phyloP scores from a whole-genome alignment of 257 asterid genomes.

The Orobanche coerulescens region DNA sequence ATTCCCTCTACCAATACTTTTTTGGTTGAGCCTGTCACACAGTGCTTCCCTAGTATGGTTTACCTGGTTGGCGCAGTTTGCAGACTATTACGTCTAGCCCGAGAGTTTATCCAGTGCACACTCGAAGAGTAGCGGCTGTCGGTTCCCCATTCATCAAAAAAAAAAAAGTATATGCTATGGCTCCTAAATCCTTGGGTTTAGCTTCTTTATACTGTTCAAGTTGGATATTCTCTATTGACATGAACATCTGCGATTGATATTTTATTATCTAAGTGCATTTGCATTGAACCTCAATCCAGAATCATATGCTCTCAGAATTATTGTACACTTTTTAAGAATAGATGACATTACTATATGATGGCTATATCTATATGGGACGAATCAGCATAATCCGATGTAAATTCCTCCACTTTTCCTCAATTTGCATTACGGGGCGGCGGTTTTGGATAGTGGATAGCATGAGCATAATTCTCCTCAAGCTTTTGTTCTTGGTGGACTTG shows the following conservation, averaged over 20 bases:
- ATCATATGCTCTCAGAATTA: slow-evolving; percentile 43
- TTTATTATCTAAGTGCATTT: slow-evolving; percentile 6
- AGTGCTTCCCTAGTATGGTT: too few species aligned
- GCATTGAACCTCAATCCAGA: slow-evolving; percentile 38
- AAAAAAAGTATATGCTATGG: slow-evolving; percentile 24
- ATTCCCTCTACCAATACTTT: too few species aligned
- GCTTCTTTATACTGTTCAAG: not conserved
- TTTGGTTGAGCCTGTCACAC: too few species aligned
- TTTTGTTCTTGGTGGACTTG: too few species aligned
- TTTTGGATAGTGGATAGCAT: too few species aligned
- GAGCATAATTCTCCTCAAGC: too few species aligned
- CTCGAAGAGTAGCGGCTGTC: too few species aligned
- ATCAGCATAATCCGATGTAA: slow-evolving; percentile 3
- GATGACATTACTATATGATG: slow-evolving; percentile 11
- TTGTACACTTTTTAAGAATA: not conserved
- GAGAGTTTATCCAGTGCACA: too few species aligned
- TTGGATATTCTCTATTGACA: slow-evolving; percentile 23
- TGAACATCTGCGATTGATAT: slow-evolving; percentile 18
- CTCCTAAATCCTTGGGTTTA: slow-evolving; percentile 19
- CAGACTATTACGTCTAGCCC: too few species aligned
- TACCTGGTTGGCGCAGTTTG: too few species aligned
- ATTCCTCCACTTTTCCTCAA: not conserved
- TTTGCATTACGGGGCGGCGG: too few species aligned
- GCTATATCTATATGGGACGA: not conserved
- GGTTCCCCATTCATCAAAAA: too few species aligned